Evolutionary conservation across 768 basidiomycete genomes (phyloP).

Genomic region (Amanita inopinata): DNA sequence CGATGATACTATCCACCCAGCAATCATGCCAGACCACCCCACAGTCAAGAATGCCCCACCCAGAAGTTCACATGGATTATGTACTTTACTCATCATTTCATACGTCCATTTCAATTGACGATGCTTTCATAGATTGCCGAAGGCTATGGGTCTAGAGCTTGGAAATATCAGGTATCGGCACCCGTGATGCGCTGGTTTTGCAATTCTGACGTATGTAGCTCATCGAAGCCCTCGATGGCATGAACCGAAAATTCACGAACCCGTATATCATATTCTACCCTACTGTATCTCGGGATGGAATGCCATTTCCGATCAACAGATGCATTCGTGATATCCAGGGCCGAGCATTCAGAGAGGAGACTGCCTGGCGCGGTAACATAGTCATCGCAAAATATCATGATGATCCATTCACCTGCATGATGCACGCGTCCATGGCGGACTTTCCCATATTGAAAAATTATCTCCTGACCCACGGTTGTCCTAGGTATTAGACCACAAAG

Average conservation of each 20-base stretch:
- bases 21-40: slow-evolving; percentile 35
- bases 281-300: slow-evolving; percentile 63
- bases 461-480: slow-evolving; percentile 55
- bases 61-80: slow-evolving; percentile 80
- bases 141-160: slow-evolving; percentile 53
- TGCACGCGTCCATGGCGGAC: slow-evolving; percentile 73
- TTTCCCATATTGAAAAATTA: slow-evolving; percentile 78
- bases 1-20: slow-evolving; percentile 33
- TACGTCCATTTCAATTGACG: slow-evolving; percentile 3
- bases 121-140: slow-evolving; percentile 49
- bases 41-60: slow-evolving; percentile 64
- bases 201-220: slow-evolving; percentile 30
- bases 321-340: slow-evolving; percentile 69
- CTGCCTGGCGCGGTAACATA: slow-evolving; percentile 75
- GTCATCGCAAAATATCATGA: slow-evolving; percentile 64
- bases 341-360: slow-evolving; percentile 43
- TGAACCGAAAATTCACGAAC: slow-evolving; percentile 68
- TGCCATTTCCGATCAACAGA: slow-evolving; percentile 77
- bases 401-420: slow-evolving; percentile 47
- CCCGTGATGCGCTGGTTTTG: slow-evolving; percentile 8
- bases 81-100: slow-evolving; percentile 21
- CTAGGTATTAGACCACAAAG: slow-evolving; percentile 22
- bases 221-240: slow-evolving; percentile 67
- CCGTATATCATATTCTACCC: slow-evolving; percentile 83
- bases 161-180: slow-evolving; percentile 60